Evolutionary conservation across 2,329 filamentous ascomycete species (phyloP).

Genomic region (Botrytis tulipae): DNA sequence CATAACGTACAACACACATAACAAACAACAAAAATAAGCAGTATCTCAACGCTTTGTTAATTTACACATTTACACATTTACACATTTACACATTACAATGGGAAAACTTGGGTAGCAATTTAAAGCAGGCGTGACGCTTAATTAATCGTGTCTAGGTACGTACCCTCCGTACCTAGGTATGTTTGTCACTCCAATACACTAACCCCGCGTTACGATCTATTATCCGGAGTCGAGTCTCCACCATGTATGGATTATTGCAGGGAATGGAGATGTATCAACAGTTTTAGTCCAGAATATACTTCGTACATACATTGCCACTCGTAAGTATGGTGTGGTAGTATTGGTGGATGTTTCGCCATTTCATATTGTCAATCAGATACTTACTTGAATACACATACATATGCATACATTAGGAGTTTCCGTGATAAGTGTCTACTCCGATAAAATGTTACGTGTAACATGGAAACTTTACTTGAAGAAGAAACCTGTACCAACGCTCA

Average conservation of each 20-base stretch:
- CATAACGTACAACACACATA: background rate
- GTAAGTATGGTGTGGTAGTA: background rate
- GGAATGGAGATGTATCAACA: background rate
- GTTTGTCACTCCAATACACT: background rate
- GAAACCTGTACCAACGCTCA: background rate
- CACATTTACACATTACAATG: background rate
- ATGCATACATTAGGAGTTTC: background rate
- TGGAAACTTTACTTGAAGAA: background rate
- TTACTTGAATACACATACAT: background rate
- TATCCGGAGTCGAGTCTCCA: background rate
- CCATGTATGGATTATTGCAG: background rate
- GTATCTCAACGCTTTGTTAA: background rate
- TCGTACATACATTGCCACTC: background rate
- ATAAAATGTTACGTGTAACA: background rate
- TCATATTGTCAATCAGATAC: background rate
- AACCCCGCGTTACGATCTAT: background rate
- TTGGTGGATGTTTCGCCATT: background rate
- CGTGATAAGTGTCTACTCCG: background rate
- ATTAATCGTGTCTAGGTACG: background rate
- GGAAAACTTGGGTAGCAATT: background rate
- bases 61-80: background rate
- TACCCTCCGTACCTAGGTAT: background rate
- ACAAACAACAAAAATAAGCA: background rate
- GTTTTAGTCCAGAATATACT: background rate
- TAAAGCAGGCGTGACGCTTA: background rate